Percentiles rank a stretch among this genome's conserved stretches.
phyloP scores from a whole-genome alignment of 768 basidiomycete species.

The Omphalotus guepiniiformis region DNA sequence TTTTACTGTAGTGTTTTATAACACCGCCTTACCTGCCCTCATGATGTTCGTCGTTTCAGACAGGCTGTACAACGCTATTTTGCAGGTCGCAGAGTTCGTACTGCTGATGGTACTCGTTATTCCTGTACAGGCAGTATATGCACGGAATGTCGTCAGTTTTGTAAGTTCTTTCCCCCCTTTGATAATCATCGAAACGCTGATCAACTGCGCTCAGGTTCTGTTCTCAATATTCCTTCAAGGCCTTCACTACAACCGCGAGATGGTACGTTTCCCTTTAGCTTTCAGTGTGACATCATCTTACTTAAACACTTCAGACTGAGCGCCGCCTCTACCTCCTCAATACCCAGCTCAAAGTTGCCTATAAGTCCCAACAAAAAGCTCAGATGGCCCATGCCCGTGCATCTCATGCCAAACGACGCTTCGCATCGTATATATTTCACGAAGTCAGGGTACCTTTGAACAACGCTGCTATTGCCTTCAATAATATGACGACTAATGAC shows the following conservation, averaged over 20 bases:
- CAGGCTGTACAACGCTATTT: constrained; percentile 19
- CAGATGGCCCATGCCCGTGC: constrained; percentile 31
- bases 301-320: constrained; percentile 13
- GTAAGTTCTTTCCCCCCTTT: constrained; percentile 27
- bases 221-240: constrained; percentile 22
- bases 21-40: constrained; percentile 19
- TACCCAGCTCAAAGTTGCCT: constrained; percentile 19
- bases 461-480: constrained; percentile 23
- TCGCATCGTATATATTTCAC: constrained; percentile 47
- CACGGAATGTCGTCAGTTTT: constrained; percentile 20
- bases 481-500: background rate
- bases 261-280: constrained; percentile 3
- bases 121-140: constrained; percentile 20
- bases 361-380: constrained; percentile 27
- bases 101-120: constrained; percentile 17
- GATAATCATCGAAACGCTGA: constrained; percentile 23
- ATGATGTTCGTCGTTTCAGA: constrained; percentile 21
- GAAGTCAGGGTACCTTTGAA: constrained; percentile 49
- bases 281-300: background rate
- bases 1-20: constrained; percentile 16
- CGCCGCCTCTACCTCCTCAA: constrained; percentile 39
- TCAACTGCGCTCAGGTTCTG: constrained; percentile 10
- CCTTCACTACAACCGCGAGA: constrained; percentile 23
- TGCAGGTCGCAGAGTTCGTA: constrained; percentile 14
- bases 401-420: constrained; percentile 30